Evolutionary conservation across 129 eudicot genomes (phyloP).

Genomic region (Lactuca saligna): DNA sequence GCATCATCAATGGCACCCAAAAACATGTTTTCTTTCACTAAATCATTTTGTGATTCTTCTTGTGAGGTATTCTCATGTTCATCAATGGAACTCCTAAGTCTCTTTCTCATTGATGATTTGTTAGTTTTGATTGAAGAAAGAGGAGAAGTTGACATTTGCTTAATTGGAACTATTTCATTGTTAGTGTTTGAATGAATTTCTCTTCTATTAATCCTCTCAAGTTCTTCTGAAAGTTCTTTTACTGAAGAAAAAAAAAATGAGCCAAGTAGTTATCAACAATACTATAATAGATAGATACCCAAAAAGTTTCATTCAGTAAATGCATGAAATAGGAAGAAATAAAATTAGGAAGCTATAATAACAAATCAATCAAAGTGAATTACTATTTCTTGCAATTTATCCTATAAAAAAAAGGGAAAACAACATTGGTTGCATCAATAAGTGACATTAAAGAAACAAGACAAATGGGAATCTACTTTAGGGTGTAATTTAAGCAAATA

Average conservation of each 20-base stretch:
- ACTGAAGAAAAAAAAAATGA: constrained; percentile 42
- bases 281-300: not conserved
- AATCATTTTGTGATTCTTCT: constrained; percentile 8
- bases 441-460: too few species aligned
- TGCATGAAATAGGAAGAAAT: not conserved
- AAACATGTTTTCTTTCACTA: constrained; percentile 27
- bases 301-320: too few species aligned
- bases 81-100: constrained; percentile 19
- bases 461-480: not conserved
- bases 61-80: not conserved
- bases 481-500: not conserved
- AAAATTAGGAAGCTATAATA: not conserved
- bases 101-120: constrained; percentile 46
- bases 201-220: constrained; percentile 45
- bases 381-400: too few species aligned
- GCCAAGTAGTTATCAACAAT: not conserved
- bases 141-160: constrained; percentile 33
- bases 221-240: constrained; percentile 62
- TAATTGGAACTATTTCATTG: constrained; percentile 25
- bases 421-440: not conserved
- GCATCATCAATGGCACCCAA: constrained; percentile 8
- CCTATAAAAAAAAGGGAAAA: too few species aligned
- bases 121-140: constrained; percentile 19
- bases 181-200: constrained; percentile 28
- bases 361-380: too few species aligned